Evolutionary conservation across 2,329 filamentous ascomycete genomes (phyloP).

Genomic region (Alternaria postmessia): DNA sequence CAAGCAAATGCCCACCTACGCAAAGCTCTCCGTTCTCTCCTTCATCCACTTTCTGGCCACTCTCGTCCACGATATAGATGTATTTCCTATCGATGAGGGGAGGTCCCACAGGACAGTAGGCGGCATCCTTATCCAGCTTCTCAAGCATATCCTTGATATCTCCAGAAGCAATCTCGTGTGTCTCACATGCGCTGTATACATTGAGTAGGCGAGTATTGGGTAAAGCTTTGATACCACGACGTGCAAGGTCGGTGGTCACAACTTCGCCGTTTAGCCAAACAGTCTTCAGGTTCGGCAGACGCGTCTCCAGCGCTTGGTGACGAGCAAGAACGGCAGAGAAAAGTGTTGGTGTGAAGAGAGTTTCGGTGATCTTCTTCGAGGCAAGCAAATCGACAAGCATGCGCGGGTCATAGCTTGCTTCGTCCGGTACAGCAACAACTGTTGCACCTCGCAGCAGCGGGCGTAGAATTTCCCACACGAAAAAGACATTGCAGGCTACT

Average conservation of each 20-base stretch:
- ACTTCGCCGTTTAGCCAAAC: slow-evolving; percentile 86
- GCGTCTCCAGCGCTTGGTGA: slow-evolving; percentile 69
- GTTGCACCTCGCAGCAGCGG: slow-evolving; percentile 79
- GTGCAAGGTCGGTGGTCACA: slow-evolving; percentile 78
- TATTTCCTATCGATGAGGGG: slow-evolving; percentile 70
- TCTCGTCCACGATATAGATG: slow-evolving; percentile 76
- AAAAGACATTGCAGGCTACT: slow-evolving; percentile 89
- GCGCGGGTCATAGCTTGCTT: slow-evolving; percentile 78
- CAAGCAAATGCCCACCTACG: slow-evolving; percentile 76
- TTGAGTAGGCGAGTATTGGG: slow-evolving; percentile 76
- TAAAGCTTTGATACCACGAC: slow-evolving; percentile 71
- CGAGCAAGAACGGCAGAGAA: slow-evolving; percentile 76
- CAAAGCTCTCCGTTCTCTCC: slow-evolving; percentile 77
- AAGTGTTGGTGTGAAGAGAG: slow-evolving; percentile 83
- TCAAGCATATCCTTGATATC: slow-evolving; percentile 73
- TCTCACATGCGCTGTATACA: slow-evolving; percentile 84
- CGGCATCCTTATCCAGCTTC: slow-evolving; percentile 63
- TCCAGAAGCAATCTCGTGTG: slow-evolving; percentile 80
- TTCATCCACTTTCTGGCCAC: slow-evolving; percentile 66
- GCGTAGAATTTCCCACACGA: slow-evolving; percentile 84
- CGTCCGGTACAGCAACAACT: slow-evolving; percentile 77
- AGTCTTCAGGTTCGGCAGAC: slow-evolving; percentile 71
- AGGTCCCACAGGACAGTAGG: slow-evolving; percentile 77
- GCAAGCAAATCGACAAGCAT: slow-evolving; percentile 75
- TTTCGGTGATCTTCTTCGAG: slow-evolving; percentile 74